Evolutionary conservation across 2,329 filamentous ascomycete genomes (phyloP), one percentile per base, ranked within the genome.

Genomic region (Neopestalotiopsis clavispora): DNA sequence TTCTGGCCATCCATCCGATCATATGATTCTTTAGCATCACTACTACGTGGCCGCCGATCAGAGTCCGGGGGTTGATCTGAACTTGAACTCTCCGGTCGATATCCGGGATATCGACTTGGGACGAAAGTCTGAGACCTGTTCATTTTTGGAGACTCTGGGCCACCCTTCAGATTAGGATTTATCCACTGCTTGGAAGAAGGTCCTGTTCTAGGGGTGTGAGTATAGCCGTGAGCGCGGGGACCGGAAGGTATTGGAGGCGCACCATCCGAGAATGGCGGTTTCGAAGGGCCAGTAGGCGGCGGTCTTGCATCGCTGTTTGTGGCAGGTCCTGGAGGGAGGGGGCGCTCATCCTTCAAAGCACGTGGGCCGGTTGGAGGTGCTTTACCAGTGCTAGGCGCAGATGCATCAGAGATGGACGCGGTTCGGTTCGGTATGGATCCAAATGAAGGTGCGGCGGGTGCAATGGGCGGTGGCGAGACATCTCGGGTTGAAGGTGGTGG

Each of bases 131-230:
- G 85, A 1, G 85, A 84, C 68, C 86, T 80, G 72, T 82, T 83
- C 38, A 83, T 74, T 70, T 86, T 87, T 2, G 87, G 86, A 2
- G 86, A 88, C 20, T 87, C 85, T 1, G 86, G 84, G 0, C 79
- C 77, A 69, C 76, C 72, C 58, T 86, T 87, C 4, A 86, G 73
- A 34, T 82, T 84, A 3, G 86, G 85, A 65, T 88, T 88, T 68
- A 87, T 86, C 87, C 87, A 90, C 76, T 89, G 87, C 72, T 88
- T 89, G 74, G 86, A 89, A 0, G 86, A 86, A 17, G 85, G 83
- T 6, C 86, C 83, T 23, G 78, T 69, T 72, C 82, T 85, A 69
- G 87, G 86, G 17, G 84, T 84, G 45, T 87, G 84, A 42, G 87
- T 87, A 28, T 66, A 45, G 30, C 34, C 30, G 30, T 87, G 86